Conservation (phyloP, 2,329 filamentous ascomycete species). For the Alternaria novae-zelandiae region DNA sequence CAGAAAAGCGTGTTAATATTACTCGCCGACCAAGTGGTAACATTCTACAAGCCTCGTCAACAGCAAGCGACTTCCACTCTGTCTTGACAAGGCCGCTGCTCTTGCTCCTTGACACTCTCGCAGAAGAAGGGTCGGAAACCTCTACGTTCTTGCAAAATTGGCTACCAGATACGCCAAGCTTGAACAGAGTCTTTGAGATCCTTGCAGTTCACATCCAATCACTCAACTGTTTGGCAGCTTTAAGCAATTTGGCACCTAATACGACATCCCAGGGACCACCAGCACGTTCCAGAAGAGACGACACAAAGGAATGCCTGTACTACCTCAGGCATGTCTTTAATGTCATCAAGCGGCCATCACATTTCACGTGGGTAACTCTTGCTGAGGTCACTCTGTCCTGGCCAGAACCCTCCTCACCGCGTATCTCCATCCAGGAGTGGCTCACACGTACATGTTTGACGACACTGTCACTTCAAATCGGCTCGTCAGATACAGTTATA, state of each 20-base stretch:
- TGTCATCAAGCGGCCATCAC: slow-evolving; percentile 71
- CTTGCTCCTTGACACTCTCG: slow-evolving; percentile 77
- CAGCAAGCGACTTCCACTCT: slow-evolving; percentile 67
- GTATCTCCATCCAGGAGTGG: slow-evolving; percentile 67
- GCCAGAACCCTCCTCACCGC: slow-evolving; percentile 56
- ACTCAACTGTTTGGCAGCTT: slow-evolving; percentile 34
- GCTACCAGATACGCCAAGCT: slow-evolving; percentile 69
- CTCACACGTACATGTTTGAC: slow-evolving; percentile 70
- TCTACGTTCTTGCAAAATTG: slow-evolving; percentile 81
- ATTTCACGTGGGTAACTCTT: slow-evolving; percentile 73
- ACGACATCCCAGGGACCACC: not conserved
- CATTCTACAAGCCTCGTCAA: slow-evolving; percentile 32
- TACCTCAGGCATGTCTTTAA: slow-evolving; percentile 77
- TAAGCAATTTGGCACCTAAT: slow-evolving; percentile 23
- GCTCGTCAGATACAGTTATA: slow-evolving; percentile 37
- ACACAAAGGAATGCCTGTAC: slow-evolving; percentile 79
- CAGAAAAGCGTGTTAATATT: slow-evolving; percentile 41
- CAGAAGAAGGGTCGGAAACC: slow-evolving; percentile 73
- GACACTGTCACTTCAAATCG: slow-evolving; percentile 61
- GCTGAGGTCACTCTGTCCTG: slow-evolving; percentile 65
- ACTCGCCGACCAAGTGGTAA: slow-evolving; percentile 40
- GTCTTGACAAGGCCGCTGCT: slow-evolving; percentile 84
- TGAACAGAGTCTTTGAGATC: slow-evolving; percentile 56
- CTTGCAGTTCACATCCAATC: slow-evolving; percentile 39
- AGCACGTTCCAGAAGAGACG: slow-evolving; percentile 54